Conservation (phyloP, 2,329 filamentous ascomycete genomes). For the Aspergillus novoparasiticus region DNA sequence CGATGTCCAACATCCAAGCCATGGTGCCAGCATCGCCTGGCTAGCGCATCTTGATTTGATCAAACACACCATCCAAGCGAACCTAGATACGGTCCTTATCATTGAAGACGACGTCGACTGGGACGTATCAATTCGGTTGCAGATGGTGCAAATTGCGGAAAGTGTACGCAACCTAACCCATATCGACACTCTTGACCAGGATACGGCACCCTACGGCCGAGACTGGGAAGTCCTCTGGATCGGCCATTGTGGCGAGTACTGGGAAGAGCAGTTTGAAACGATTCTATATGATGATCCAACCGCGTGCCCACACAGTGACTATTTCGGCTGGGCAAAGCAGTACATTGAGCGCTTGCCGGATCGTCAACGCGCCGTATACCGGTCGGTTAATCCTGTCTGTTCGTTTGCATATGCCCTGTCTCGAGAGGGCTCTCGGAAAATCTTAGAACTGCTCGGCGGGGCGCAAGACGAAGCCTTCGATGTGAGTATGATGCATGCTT, state of each 20-base stretch:
- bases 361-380: slow-evolving; percentile 31
- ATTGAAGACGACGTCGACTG: slow-evolving; percentile 47
- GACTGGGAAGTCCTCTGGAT: slow-evolving; percentile 45
- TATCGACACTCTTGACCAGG: not conserved
- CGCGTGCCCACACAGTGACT: slow-evolving; percentile 23
- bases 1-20: slow-evolving; percentile 11
- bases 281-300: slow-evolving; percentile 26
- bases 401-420: slow-evolving; percentile 40
- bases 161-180: slow-evolving; percentile 33
- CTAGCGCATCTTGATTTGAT: slow-evolving; percentile 44
- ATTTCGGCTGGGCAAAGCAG: slow-evolving; percentile 19
- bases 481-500: slow-evolving; percentile 35
- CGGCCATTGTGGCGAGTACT: slow-evolving; percentile 37
- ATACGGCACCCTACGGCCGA: slow-evolving; percentile 29
- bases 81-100: slow-evolving; percentile 36
- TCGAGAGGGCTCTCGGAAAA: slow-evolving; percentile 43
- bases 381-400: slow-evolving; percentile 32
- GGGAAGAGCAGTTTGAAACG: slow-evolving; percentile 19
- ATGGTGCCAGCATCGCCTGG: slow-evolving; percentile 42
- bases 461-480: slow-evolving; percentile 40
- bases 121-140: slow-evolving; percentile 37
- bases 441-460: slow-evolving; percentile 31
- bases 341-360: slow-evolving; percentile 14
- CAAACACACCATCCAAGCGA: slow-evolving; percentile 22
- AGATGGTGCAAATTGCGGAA: slow-evolving; percentile 34